phyloP scores from a whole-genome alignment of 2,329 filamentous ascomycete genomes.

The Leptoxyphium fumago region DNA sequence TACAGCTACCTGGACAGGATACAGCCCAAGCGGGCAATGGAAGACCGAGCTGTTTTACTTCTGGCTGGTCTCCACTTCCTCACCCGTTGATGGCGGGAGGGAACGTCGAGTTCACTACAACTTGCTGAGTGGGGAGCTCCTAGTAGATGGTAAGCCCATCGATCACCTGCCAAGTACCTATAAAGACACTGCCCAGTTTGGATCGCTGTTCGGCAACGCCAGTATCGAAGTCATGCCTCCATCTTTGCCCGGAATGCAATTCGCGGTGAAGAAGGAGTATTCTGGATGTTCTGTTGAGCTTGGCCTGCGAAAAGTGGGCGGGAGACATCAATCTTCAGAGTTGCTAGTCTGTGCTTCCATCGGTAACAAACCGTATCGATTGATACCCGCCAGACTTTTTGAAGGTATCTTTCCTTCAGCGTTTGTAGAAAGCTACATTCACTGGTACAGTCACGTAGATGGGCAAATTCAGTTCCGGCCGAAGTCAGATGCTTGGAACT shows the following conservation, averaged over 20 bases:
- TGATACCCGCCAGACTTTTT: conserved; percentile 20
- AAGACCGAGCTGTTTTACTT: conserved; percentile 18
- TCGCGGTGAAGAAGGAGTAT: conserved; percentile 26
- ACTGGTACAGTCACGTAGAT: conserved; percentile 42
- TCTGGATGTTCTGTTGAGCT: conserved; percentile 38
- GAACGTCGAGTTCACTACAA: conserved; percentile 29
- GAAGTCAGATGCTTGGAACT: conserved; percentile 9
- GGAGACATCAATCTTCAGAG: background rate
- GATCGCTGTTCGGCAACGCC: conserved; percentile 39
- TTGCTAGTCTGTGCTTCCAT: conserved; percentile 31
- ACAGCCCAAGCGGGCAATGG: conserved; percentile 11
- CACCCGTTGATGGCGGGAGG: conserved; percentile 15
- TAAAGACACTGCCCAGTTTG: conserved; percentile 28
- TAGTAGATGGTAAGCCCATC: conserved; percentile 34
- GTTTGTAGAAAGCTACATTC: conserved; percentile 38
- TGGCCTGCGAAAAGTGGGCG: conserved; percentile 27
- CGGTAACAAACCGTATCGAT: conserved; percentile 18
- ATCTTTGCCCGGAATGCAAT: conserved; percentile 36
- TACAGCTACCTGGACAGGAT: conserved; percentile 28
- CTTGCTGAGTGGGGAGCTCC: conserved; percentile 32
- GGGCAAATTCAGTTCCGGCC: conserved; percentile 38
- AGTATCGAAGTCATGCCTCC: conserved; percentile 40
- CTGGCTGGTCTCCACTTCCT: conserved; percentile 16
- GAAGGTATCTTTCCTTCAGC: conserved; percentile 34
- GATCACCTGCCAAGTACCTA: conserved; percentile 41